A percentile compares a stretch with the other conserved stretches of the same genome.
These are phyloP conservation scores for Mucor plumbeus DNA, from an alignment of 371 early-diverging fungal species.

Conservation along the genomic window DNA sequence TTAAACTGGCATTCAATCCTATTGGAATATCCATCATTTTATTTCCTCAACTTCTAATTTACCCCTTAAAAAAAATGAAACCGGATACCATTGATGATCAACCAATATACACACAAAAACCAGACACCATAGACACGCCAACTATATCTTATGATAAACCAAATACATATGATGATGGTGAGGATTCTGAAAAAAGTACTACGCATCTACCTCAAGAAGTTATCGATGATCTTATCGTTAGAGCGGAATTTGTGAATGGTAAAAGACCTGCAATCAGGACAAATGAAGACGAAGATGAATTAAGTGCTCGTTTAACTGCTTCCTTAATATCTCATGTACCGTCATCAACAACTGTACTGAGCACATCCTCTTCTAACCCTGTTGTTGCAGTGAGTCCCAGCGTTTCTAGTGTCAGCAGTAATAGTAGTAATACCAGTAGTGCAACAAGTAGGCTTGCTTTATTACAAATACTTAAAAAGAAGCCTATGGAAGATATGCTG, in stretches of 20 bases:
- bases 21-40: not conserved
- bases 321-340: slow-evolving; percentile 20
- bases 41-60: not conserved
- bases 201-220: slow-evolving; percentile 29
- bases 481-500: slow-evolving; percentile 33
- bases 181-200: not conserved
- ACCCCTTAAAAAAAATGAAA: slow-evolving; percentile 19
- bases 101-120: slow-evolving; percentile 19
- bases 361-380: slow-evolving; percentile 10
- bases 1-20: not conserved
- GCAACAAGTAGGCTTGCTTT: slow-evolving; percentile 20
- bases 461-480: slow-evolving; percentile 27
- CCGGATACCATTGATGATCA: slow-evolving; percentile 27
- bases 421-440: slow-evolving; percentile 14
- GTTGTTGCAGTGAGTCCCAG: slow-evolving; percentile 15
- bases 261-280: slow-evolving; percentile 26
- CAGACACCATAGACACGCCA: slow-evolving; percentile 26
- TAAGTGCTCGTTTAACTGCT: not conserved
- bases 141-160: slow-evolving; percentile 25
- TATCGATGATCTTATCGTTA: slow-evolving; percentile 28
- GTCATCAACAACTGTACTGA: slow-evolving; percentile 20
- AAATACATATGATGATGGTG: slow-evolving; percentile 30
- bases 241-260: slow-evolving; percentile 32
- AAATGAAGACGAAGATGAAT: slow-evolving; percentile 23
- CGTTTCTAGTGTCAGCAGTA: slow-evolving; percentile 20